These are phyloP conservation scores for Oryza longistaminata DNA, from an alignment of 176 grass and related monocot genomes.

Conservation along the genomic window DNA sequence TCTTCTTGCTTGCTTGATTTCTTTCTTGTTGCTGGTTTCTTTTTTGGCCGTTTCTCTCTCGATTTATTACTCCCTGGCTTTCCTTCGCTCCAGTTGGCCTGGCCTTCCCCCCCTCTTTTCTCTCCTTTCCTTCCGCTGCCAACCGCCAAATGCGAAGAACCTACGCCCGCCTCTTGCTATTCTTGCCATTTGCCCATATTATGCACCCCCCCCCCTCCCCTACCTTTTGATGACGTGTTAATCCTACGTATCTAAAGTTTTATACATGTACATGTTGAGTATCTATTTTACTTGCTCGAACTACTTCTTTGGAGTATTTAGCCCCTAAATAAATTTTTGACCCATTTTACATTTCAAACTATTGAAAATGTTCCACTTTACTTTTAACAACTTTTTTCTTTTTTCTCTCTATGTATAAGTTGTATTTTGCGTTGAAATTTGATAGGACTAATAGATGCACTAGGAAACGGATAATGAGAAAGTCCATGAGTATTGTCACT, in stretches of 20 bases:
- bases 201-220: too few relatives aligned
- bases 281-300: too few relatives aligned
- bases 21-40: conserved; percentile 8
- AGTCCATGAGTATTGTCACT: neutral
- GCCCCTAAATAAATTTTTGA: too few relatives aligned
- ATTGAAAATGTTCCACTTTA: too few relatives aligned
- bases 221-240: neutral
- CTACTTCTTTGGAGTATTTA: too few relatives aligned
- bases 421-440: too few relatives aligned
- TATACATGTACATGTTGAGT: too few relatives aligned
- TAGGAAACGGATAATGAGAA: neutral
- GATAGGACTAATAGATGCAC: too few relatives aligned
- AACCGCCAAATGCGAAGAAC: conserved; percentile 25
- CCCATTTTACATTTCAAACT: too few relatives aligned
- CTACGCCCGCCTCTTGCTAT: neutral
- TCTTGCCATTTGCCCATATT: conserved; percentile 20
- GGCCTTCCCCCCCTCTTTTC: neutral
- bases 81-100: too few relatives aligned
- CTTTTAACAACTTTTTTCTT: too few relatives aligned
- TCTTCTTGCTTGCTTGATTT: conserved; percentile 15
- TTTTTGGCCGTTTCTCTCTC: conserved; percentile 27
- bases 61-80: neutral
- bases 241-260: neutral
- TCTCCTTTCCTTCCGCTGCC: neutral
- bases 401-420: too few relatives aligned